Base-by-base conservation (phyloP, 1,284 basidiomycete species). In the Apiotrichum laibachii region DNA sequence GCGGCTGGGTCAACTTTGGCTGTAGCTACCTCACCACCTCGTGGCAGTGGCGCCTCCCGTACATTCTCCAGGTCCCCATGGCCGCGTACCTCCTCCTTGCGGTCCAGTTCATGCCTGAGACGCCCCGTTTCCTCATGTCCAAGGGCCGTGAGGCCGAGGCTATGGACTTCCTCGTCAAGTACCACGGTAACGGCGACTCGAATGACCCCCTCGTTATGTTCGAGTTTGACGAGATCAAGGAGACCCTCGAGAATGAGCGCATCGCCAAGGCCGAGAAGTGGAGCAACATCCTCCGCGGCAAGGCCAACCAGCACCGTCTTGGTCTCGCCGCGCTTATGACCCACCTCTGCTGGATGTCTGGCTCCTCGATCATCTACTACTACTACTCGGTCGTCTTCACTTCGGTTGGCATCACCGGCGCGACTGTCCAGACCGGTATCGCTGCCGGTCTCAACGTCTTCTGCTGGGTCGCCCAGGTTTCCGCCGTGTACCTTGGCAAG, bases 141-240 rank as follows among this genome's bases (percentile, higher is more conserved):
- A 69, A 77, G 55, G 72, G 71, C 22, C 61, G 68, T 7, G 84
- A 88, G 48, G 82, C 81, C 0, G 88, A 90, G 65, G 90, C 89
- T 0, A 81, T 90, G 35, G 78, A 86, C 63, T 85, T 92, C 64
- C 81, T 92, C 40, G 87, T 88, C 26, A 86, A 90, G 67, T 83
- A 90, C 26, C 90, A 92, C 70, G 90, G 88, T 50, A 78, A 81
- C 43, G 90, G 90, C 26, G 81, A 91, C 71, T 77, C 73, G 42
- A 76, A 80, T 34, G 80, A 86, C 65, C 83, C 85, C 43, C 82
- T 92, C 19, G 90, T 92, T 34, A 79, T 84, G 45, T 84, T 90
- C 62, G 90, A 92, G 73, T 90, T 81, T 68, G 83, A 85, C 64
- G 88, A 92, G 77, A 92, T 92, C 75, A 85, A 83, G 71, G 81